Evolutionary conservation across 768 basidiomycete species (phyloP), one percentile per base, ranked within the genome.

Genomic region (Crassisporium funariophilum): DNA sequence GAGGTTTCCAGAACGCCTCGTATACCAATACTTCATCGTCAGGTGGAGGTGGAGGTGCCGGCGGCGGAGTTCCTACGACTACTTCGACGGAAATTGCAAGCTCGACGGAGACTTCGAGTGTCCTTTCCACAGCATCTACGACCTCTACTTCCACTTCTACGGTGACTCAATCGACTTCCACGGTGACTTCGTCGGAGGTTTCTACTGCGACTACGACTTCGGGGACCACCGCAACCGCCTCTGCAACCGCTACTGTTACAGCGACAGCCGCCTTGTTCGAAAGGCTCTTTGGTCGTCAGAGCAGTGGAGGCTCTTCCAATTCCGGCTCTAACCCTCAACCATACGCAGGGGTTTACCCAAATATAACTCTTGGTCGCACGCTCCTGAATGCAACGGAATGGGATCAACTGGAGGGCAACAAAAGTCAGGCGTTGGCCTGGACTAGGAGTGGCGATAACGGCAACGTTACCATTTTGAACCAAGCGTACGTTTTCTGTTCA

Each of bases 331-430:
- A 23, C 10, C 46, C 40, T 7, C 55, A 54, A 34, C 68, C 73
- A 4, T 49, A 65, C 8, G 68, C 73, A n/a, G 64, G 67, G 9
- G 61, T 65, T 12, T 77, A 67, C 46, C 84, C 86, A 2, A 80
- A 78, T 54, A 70, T 74, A 52, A 86, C 85, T 0, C 64, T 90
- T 44, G 83, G 82, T 1, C 76, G 83, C 31, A 84, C 86, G 0
- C 66, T 83, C n/a, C 71, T 88, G 34, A 77, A 75, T 34, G 72
- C 77, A 29, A 56, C 75, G 0, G 47, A 67, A 0, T 60, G 75
- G 21, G 78, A 84, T 6, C 61, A 57, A 16, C 76, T 88, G 0
- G 84, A 85, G 54, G 86, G 77, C 5, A 75, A 75, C 52, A 70
- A 75, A 54, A 67, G 66, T 0, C 85, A 86, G 52, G 85, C 82